Base-by-base conservation (phyloP, 768 basidiomycete genomes). In the Lanmaoa pseudosensibilis region DNA sequence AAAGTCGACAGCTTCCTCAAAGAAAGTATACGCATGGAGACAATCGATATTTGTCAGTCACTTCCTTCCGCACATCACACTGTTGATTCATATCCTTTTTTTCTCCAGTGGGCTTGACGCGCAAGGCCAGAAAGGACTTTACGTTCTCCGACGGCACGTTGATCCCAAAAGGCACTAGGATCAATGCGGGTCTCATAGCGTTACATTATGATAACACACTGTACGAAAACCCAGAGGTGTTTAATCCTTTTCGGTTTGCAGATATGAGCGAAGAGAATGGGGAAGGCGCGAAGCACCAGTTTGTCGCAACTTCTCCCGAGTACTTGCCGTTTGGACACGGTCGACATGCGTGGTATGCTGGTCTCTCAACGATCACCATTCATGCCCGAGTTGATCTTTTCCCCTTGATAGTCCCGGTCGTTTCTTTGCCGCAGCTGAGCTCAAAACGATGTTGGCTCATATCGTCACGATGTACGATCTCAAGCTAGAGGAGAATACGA, bases 161-260 rank as follows among this genome's bases (percentile, higher is more conserved):
- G 21, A 46, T 73, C 10, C 76, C 74, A 0, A 58, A 60, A 32
- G 76, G 72, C 15, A 63, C 65, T 21, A 67, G 38, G 39, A 39
- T 58, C 38, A 23, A 23, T 1, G 48, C 38, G 1, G 48, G 44
- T 0, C 8, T 41, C 6, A 3, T 33, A 15, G 27, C 33, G 2
- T 7, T 47, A 39, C 62, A 72, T 38, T 30, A 38, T 5, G 66
- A 67, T 19, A 30, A 37, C 30, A 8, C 39, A 10, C 10, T 62
- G 16, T 76, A 79, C 49, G 55, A 69, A 10, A 67, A 74, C 23
- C 60, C 77, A 2, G 21, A 68, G 2, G 53, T 57, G 12, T 78
- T 84, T 60, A 74, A 81, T 43, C 76, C 76, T 0, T 81, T 79
- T 67, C 79, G 83, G 12, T 83, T 81, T 55, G 70, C 71, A 2